Percentiles rank a stretch among this genome's conserved stretches.
These are phyloP conservation scores for Tubosaeta sp. DNA, from an alignment of 768 basidiomycete genomes.

Conservation along the genomic window DNA sequence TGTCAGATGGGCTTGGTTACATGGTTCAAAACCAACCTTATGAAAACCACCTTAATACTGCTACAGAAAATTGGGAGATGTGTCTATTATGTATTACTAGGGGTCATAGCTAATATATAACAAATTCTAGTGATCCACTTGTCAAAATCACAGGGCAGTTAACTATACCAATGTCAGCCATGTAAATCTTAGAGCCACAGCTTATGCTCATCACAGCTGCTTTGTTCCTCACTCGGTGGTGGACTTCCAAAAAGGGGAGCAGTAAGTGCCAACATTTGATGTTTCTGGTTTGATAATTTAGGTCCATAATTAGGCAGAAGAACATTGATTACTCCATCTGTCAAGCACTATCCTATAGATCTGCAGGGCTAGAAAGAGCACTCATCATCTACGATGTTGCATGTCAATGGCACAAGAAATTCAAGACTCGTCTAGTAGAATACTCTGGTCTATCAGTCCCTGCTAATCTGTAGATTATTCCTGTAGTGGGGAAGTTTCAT, in stretches of 20 bases:
- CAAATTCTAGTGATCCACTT: conserved; percentile 9
- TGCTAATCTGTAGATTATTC: conserved; percentile 1
- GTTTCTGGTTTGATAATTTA: background rate
- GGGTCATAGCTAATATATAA: background rate
- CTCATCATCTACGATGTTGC: conserved; percentile 29
- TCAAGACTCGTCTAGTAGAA: too few species aligned
- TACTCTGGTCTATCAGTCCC: background rate
- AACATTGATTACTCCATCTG: conserved; percentile 28
- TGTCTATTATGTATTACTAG: too few species aligned
- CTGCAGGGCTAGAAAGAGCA: background rate
- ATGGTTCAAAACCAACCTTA: background rate
- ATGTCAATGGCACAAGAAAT: conserved; percentile 23
- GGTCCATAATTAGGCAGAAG: conserved; percentile 17
- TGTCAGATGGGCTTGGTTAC: background rate
- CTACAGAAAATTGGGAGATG: background rate
- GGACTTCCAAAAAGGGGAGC: background rate
- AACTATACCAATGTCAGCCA: background rate
- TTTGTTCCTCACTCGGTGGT: background rate
- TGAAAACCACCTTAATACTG: background rate
- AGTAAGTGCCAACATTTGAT: too few species aligned
- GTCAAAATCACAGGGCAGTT: conserved; percentile 1
- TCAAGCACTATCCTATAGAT: conserved; percentile 16
- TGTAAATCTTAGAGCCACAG: background rate
- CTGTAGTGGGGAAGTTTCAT: conserved; percentile 14
- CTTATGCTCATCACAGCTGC: background rate